phyloP scores from a whole-genome alignment of 805 yeast species.

The Nakazawaea anatomiae region DNA sequence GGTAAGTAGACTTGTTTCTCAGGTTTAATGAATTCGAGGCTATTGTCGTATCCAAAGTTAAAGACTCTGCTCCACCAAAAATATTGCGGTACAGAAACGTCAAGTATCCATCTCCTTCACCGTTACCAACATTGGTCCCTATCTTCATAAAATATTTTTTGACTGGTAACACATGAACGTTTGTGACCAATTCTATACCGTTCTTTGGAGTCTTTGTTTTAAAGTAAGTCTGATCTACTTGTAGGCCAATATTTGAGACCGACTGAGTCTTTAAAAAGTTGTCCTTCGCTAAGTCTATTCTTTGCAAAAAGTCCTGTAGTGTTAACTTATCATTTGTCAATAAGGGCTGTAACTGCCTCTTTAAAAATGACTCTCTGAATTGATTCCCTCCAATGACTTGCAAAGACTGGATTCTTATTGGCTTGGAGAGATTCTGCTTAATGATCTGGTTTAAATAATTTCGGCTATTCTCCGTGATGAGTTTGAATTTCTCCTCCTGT shows the following conservation, averaged over 20 bases:
- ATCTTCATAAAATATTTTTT: slow-evolving; percentile 78
- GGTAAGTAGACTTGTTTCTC: slow-evolving; percentile 43
- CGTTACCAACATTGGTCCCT: slow-evolving; percentile 94
- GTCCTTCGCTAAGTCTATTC: slow-evolving; percentile 37
- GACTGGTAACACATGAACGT: slow-evolving; percentile 39
- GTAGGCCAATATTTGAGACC: slow-evolving; percentile 34
- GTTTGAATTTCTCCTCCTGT: slow-evolving; percentile 8
- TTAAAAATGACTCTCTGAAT: slow-evolving; percentile 40
- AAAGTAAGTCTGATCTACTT: slow-evolving; percentile 18
- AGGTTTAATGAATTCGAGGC: slow-evolving; percentile 41
- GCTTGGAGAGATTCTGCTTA: slow-evolving; percentile 27
- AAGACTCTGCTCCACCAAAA: slow-evolving; percentile 52
- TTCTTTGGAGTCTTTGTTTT: slow-evolving; percentile 15
- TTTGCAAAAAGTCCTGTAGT: slow-evolving; percentile 30
- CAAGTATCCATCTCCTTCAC: slow-evolving; percentile 93
- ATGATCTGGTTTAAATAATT: slow-evolving; percentile 22
- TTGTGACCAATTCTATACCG: slow-evolving; percentile 21
- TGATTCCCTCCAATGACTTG: slow-evolving; percentile 43
- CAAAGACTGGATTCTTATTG: slow-evolving; percentile 37
- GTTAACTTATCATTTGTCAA: slow-evolving; percentile 30
- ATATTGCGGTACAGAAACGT: slow-evolving; percentile 59
- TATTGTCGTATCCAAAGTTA: slow-evolving; percentile 39
- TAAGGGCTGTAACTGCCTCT: slow-evolving; percentile 42
- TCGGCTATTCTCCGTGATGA: slow-evolving; percentile 23
- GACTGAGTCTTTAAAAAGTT: slow-evolving; percentile 38